Evolutionary conservation across 2,329 filamentous ascomycete genomes (phyloP), one percentile per base, ranked within the genome.

Genomic region (Anthostomella pinea): DNA sequence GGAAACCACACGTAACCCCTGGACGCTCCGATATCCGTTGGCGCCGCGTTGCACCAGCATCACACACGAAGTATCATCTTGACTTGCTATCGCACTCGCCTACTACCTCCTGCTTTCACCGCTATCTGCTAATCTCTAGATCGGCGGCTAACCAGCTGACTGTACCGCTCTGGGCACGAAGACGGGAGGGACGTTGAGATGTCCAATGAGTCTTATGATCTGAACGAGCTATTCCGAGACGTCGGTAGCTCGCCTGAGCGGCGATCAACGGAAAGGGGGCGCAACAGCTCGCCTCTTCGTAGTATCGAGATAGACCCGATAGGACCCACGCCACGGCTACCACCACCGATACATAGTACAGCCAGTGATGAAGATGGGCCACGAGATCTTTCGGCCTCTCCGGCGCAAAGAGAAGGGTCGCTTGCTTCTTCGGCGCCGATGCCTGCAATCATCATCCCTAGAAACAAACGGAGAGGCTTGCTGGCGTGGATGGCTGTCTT

Each of bases 401-500:
- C 46, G 22, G 31, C 21, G 26, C 38, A 33, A 15, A 36, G 46
- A 15, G 17, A 28, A 8, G 35, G 33, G 16, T 48, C 43, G 6
- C 38, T 38, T 29, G 34, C 47, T 20, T 53, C 52, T 2, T 44
- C 41, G 21, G 28, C 34, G 13, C 45, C 41, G 4, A 33, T 42
- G 17, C 24, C 33, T 7, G 28, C 47, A 16, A 44, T 41, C 8
- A 35, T 48, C 23, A 42, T 58, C 24, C 51, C 53, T 20, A 48
- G 40, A 27, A 33, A 43, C 9, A 31, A 48, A 25, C 75, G 87
- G 31, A 73, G 88, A 52, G 90, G 90, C 0, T 67, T 95, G 2
- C 72, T 95, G 30, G 81, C 79, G 1, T 74, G 74, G 23, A 69
- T 94, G 9, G 70, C 85, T 1, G 42, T 95, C 20, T 69, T 95